Base-by-base conservation (phyloP, 192 early-diverging fungal species). In the Coemansia sp. region DNA sequence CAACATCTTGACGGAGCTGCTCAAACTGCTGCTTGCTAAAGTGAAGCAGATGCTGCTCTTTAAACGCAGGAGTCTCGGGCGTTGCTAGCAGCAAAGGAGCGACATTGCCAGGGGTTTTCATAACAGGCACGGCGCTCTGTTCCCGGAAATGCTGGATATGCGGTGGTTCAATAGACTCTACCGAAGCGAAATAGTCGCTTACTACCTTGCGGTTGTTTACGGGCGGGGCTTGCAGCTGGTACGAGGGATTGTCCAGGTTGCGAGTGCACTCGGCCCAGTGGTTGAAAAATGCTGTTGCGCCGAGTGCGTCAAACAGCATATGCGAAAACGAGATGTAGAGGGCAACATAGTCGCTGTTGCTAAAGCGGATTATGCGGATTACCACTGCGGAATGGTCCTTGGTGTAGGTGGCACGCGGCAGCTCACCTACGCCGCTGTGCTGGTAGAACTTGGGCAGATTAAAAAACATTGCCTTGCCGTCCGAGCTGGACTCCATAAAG, bases 1-100 rank as follows among this genome's bases (percentile, higher is more conserved):
- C 74, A 14, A 70, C 50, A 10, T 77, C 63, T 30, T 63, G 58
- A 11, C 74, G 74, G 40, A 77, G 30, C 30, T 51, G 63, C 56
- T 77, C 64, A 0, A 77, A 37, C 12, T 48, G 60, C 12, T 21
- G 53, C 1, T 51, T 39, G 1, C 21, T 63, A 30, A 77, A 54
- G 40, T 77, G 74, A 15, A 77, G 36, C 43, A 77, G 41, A 20
- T 77, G 74, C 36, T 77, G 74, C 20, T 77, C 51, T 30, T 62
- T 51, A 12, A 59, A 40, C 3, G 12, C 11, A 0, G 57, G 58
- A 0, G 53, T 38, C 18, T 77, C 74, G 2, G 67, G 67, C 8
- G 74, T 32, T 8, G 62, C 46, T 31, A 77, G 53, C 47, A 77
- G n/a, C 10, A 77, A 31, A 5, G 67, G 59, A 8, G 68, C 68